Base-by-base conservation (phyloP, 202 grass and related monocot species). In the Thinopyrum obtusiflorum region DNA sequence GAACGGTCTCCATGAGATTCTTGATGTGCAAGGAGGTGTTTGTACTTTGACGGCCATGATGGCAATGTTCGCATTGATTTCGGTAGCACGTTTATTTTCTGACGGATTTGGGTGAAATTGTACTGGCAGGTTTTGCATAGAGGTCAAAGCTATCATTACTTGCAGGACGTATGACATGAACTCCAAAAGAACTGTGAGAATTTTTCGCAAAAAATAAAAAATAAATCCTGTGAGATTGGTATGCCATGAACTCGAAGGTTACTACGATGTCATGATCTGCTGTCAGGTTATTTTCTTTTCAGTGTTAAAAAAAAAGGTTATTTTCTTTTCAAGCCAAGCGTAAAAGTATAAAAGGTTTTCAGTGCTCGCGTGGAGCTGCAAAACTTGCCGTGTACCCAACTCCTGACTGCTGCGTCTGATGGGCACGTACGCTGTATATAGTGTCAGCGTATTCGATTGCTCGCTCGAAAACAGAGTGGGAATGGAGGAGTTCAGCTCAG, bases 1-100 rank as follows among this genome's bases (percentile, higher is more conserved):
- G 42, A 44, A 44, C 21, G 18, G 0, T 6, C 14, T 32, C 17
- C 1, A 37, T 25, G 46, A 32, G 70, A 85, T 85, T 82, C 78
- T 77, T 76, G 72, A 55, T 80, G 76, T 61, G 76, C 64, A 46
- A 67, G 32, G 32, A 68, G 77, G 20, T 39, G 70, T 51, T 55
- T 78, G 53, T 86, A 89, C 78, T 89, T 86, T 86, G 83, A 89
- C 51, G 51, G 51, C 78, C 88, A 82, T 57, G 28, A 46, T 31
- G 27, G 71, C 42, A 46, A 46, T 46, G 42, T 4, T 14, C 42
- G 1, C 4, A 46, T 46, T 46, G 42, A 87, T 87, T 87, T 49
- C 42, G 40, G 21, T 23, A 13, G 11, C 42, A 76, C 69, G 44
- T 80, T 86, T 73, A 8, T 36, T 55, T 72, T 57, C 59, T 86